Base-by-base conservation (phyloP, 768 basidiomycete species). In the Nidularia sp. region DNA sequence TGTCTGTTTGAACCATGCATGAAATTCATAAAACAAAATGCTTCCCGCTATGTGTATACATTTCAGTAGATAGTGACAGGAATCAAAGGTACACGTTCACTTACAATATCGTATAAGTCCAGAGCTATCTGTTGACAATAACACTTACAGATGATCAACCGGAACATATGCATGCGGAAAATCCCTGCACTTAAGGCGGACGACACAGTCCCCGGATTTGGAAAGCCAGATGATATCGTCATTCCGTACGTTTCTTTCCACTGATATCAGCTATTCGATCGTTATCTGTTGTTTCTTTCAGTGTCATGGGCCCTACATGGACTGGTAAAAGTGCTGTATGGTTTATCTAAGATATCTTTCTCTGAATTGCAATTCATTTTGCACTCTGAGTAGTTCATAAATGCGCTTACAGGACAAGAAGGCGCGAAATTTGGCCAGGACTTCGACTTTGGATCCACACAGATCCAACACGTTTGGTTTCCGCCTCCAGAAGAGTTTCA, bases 301-400 rank as follows among this genome's bases (percentile, higher is more conserved):
- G 62, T 4, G 49, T 63, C 5, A 60, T 63, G 56, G 62, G 62
- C 25, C 53, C 52, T 8, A 59, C 57, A 1, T 58, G 60, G 1
- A 36, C 53, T 3, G 60, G 62, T 2, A 63, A 63, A 42, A 63
- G 62, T 50, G 56, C 62, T 3, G 62, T 61, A 35, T 18, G 52
- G 29, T 4, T 7, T 15, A 15, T 39, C 15, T 8, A 3, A 1
- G 45, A 6, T 22, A 3, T 25, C 13, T 36, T 22, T 12, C 18
- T 18, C 35, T 18, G 31, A 48, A 34, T 34, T 5, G 31, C 35
- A 34, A 5, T 15, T 10, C 7, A 18, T 18, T 18, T 18, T 18
- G 18, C 3, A 15, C 36, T 6, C 12, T 9, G n/a, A 2, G n/a
- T 42, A 63, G 62, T 61, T 61, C 43, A 58, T 63, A 34, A 57